Evolutionary conservation across 1,139 yeast species (phyloP), one percentile per base, ranked within the genome.

Genomic region (Saccharomyces hybrid): DNA sequence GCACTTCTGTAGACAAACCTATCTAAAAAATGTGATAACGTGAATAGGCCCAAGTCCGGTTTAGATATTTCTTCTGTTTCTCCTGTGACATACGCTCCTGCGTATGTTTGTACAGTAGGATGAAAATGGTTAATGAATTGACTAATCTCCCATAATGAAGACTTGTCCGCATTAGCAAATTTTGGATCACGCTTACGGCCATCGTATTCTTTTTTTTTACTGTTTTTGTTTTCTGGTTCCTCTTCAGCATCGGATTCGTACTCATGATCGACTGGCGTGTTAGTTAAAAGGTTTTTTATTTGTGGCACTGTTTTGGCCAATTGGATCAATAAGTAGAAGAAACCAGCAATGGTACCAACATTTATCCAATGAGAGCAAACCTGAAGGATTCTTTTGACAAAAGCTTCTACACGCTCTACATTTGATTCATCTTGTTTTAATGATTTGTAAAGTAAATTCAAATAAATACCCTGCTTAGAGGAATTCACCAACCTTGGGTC

Each of bases 1-100:
- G 97, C 90, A 69, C 90, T 90, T 73, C 88, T 86, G 75, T 93
- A 93, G 42, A 95, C 97, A 74, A 95, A 93, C 70, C 96, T 82
- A 72, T 93, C 97, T 74, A 93, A 78, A 80, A 93, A 93, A 71
- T 91, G 98, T 27, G 89, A 77, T 60, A 93, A 76, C 0, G 97
- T 84, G 72, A 84, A 93, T 58, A 95, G 79, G 2, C 96, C 96
- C 57, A 93, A 76, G 70, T 93, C 98, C 7, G 99, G 99, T 66
- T 87, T 84, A 26, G 69, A 70, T 31, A 81, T 73, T 14, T 62
- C 66, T 13, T 68, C 64, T 29, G 73, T 69, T 54, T 77, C 76
- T 44, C 79, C 75, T 54, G 79, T 81, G 9, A 82, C 63, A 52
- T 86, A 76, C 3, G 86, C 81, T 48, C 79, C 75, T 0, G 97